phyloP scores from a whole-genome alignment of 768 basidiomycete genomes.

The Tricholoma saponaceum region DNA sequence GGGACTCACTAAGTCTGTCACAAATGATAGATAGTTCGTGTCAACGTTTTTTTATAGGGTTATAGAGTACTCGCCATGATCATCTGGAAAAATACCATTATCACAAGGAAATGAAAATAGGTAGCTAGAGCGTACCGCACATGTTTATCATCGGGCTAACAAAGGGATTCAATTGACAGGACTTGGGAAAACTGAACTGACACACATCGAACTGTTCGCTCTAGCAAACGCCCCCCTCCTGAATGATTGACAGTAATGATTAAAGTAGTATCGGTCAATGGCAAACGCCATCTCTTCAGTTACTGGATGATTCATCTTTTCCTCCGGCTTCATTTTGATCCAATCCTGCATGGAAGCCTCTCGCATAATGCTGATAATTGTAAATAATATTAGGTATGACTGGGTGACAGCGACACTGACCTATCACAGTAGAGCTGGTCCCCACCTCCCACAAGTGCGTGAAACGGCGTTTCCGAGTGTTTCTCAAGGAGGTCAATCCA shows the following conservation, averaged over 20 bases:
- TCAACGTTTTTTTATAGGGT: constrained; percentile 1
- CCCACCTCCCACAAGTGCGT: constrained; percentile 90
- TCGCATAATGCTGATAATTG: constrained; percentile 58
- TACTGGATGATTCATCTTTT: constrained; percentile 55
- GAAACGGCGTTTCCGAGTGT: constrained; percentile 79
- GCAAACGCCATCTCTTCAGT: constrained; percentile 69
- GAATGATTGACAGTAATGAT: constrained; percentile 86
- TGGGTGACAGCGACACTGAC: constrained; percentile 33
- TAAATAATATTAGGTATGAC: neutral
- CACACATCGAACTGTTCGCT: constrained; percentile 88
- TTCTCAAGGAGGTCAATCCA: constrained; percentile 91
- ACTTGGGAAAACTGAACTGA: constrained; percentile 12
- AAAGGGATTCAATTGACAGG: constrained; percentile 1
- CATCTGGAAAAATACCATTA: constrained; percentile 43
- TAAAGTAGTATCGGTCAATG: constrained; percentile 87
- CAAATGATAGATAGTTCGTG: neutral
- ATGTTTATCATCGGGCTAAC: constrained; percentile 82
- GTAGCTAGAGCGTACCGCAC: constrained; percentile 51
- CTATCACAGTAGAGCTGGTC: constrained; percentile 89
- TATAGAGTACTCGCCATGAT: constrained; percentile 57
- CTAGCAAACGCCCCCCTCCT: constrained; percentile 86
- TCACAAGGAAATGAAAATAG: neutral
- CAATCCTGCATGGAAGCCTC: constrained; percentile 90
- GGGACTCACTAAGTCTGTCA: constrained; percentile 19
- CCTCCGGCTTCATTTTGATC: constrained; percentile 58